Evolutionary conservation across 768 basidiomycete species (phyloP).

Genomic region (Leccinum truebloodii): DNA sequence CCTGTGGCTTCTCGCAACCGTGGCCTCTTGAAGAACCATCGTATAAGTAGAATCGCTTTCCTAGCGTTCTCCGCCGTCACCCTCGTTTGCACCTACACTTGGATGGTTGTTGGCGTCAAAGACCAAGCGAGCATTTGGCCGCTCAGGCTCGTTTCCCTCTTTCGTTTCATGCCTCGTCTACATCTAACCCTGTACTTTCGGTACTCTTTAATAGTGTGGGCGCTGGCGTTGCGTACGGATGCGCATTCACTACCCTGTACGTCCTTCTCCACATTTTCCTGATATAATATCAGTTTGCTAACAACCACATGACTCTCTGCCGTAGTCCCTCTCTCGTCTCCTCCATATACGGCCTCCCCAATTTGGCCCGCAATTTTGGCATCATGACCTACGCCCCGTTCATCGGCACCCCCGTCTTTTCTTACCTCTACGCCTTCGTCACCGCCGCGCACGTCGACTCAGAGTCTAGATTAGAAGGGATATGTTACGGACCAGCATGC

Average conservation of each 20-base stretch:
- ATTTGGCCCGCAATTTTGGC: conserved; percentile 77
- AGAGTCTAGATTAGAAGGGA: conserved; percentile 15
- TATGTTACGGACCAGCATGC: conserved; percentile 62
- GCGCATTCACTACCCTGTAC: conserved; percentile 69
- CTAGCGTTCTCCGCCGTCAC: conserved; percentile 49
- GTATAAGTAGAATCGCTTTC: conserved; percentile 64
- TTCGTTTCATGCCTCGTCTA: neutral
- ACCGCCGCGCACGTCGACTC: conserved; percentile 50
- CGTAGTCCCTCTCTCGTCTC: conserved; percentile 62
- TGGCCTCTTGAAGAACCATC: conserved; percentile 43
- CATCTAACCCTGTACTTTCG: conserved; percentile 3
- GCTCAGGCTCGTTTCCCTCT: conserved; percentile 52
- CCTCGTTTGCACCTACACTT: conserved; percentile 53
- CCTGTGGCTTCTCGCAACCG: conserved; percentile 53
- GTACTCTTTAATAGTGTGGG: conserved; percentile 47
- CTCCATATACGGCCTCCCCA: conserved; percentile 68
- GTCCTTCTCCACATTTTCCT: conserved; percentile 28
- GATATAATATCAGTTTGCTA: neutral
- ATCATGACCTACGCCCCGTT: conserved; percentile 75
- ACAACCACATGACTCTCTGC: neutral
- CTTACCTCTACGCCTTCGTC: conserved; percentile 76
- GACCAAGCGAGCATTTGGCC: conserved; percentile 61
- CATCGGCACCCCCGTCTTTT: conserved; percentile 72
- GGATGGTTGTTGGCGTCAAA: conserved; percentile 51
- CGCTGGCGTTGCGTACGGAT: conserved; percentile 69